Evolutionary conservation across 345 rosid genomes (phyloP), one percentile per base, ranked within the genome.

Genomic region (Populus nigra): DNA sequence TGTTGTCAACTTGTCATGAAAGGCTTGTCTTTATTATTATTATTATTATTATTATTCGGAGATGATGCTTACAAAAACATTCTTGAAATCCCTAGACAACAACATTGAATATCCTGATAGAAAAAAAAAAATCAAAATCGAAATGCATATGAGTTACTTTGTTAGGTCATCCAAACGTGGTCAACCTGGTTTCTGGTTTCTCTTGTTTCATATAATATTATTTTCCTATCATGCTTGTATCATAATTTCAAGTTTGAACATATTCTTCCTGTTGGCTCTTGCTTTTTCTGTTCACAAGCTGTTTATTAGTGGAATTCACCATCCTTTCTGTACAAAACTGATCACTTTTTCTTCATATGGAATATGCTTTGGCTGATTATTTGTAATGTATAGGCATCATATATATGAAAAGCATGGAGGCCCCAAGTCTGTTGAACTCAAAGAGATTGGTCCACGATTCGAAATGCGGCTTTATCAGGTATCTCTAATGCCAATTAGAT

Each of bases 381-480:
- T 25, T 31, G 23, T 15, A 61, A 78, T 50, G 6, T 74, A 45
- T 80, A 96, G 98, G 89, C 91, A 93, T 85, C 98, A 92, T 86
- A 80, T 90, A 29, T 91, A 88, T 74, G 93, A 91, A 78, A 92
- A 89, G 82, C 87, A 73, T 38, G 94, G 89, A 20, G 94, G 97
- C 68, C 96, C 98, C 3, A 96, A 91, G 81, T 83, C 94, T 33
- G 61, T 92, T 23, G 97, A 90, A 82, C 94, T 96, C 69, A 88
- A 88, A 84, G 98, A 93, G 76, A 84, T 92, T 41, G 99, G 99
- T 82, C 98, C 98, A 61, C 84, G 97, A 62, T 96, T 93, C 73
- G 99, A 96, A 79, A 80, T 96, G 88, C 88, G 89, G 69, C 94
- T 90, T 33, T 93, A 92, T 86, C 91, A 92, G 93, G 98, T 95